A percentile compares a stretch with the other conserved stretches of the same genome.
Conservation (phyloP, 192 early-diverging fungal species). For the Gonapodya sp. region DNA sequence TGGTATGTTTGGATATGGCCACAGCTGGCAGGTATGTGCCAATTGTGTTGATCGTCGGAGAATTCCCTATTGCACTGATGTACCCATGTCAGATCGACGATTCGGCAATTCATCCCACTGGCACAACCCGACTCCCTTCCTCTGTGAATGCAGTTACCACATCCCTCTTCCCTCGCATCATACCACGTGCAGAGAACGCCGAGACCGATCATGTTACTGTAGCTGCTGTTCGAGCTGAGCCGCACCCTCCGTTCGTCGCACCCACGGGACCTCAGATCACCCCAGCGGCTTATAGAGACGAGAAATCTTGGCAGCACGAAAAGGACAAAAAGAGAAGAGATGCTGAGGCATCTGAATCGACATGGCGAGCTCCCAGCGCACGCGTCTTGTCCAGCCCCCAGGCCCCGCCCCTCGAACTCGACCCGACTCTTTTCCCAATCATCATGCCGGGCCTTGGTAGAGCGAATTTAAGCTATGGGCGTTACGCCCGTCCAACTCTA, state of each 20-base stretch:
- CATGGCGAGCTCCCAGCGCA: neutral
- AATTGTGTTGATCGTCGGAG: neutral
- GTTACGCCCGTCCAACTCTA: neutral
- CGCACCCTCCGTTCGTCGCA: constrained; percentile 31
- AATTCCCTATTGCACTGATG: too few relatives aligned
- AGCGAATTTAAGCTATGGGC: neutral
- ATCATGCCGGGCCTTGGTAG: neutral
- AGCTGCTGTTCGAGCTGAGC: constrained; percentile 25
- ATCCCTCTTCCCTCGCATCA: constrained; percentile 35
- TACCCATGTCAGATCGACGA: too few relatives aligned
- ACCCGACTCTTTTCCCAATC: neutral
- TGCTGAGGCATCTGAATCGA: too few relatives aligned
- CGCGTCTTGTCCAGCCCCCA: neutral
- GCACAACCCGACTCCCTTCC: too few relatives aligned
- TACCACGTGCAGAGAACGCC: constrained; percentile 19
- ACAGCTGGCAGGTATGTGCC: constrained; percentile 23
- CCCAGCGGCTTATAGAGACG: neutral
- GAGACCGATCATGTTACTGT: constrained; percentile 23
- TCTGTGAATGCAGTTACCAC: constrained; percentile 23
- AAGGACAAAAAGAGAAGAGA: neutral
- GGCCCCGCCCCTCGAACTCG: neutral
- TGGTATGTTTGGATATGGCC: constrained; percentile 38
- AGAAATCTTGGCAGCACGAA: neutral
- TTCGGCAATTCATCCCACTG: too few relatives aligned
- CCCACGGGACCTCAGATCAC: constrained; percentile 11